Conservation (phyloP, 129 eudicot species). For the Tagetes patula region DNA sequence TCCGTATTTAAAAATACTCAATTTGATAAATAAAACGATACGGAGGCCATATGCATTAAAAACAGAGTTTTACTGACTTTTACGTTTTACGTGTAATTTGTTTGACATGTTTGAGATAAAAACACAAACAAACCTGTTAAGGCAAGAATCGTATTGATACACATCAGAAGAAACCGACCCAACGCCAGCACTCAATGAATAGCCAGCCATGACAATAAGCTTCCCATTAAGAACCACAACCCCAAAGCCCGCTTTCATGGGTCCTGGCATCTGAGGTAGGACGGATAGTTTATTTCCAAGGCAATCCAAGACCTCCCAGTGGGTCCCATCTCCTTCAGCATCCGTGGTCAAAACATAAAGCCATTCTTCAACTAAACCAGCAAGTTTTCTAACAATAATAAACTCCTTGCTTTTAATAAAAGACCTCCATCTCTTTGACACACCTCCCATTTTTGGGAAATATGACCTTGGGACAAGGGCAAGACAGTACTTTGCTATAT, state of each 20-base stretch:
- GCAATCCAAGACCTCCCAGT: constrained; percentile 94
- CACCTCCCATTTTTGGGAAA: constrained; percentile 81
- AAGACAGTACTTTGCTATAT: constrained; percentile 87
- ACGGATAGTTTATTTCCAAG: constrained; percentile 50
- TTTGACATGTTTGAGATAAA: not conserved
- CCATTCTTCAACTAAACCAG: constrained; percentile 91
- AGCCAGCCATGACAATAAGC: constrained; percentile 84
- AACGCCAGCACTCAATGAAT: constrained; percentile 48
- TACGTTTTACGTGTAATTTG: too few relatives aligned
- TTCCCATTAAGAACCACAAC: constrained; percentile 82
- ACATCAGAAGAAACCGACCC: constrained; percentile 67
- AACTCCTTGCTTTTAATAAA: constrained; percentile 76
- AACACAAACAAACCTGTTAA: constrained; percentile 63
- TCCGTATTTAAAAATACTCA: not conserved
- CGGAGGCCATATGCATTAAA: not conserved
- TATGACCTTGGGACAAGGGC: constrained; percentile 84
- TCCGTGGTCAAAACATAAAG: constrained; percentile 67
- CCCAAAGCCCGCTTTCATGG: constrained; percentile 61
- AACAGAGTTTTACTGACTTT: not conserved
- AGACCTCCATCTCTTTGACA: constrained; percentile 83
- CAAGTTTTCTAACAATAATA: constrained; percentile 65
- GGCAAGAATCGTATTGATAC: constrained; percentile 90
- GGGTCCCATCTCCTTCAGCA: constrained; percentile 73
- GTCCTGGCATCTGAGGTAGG: constrained; percentile 81
- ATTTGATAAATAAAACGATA: not conserved